Percentiles rank a stretch among this genome's conserved stretches.
These are phyloP conservation scores for Penicillium sclerotiorum DNA, from an alignment of 2,329 filamentous ascomycete species.

Conservation along the genomic window DNA sequence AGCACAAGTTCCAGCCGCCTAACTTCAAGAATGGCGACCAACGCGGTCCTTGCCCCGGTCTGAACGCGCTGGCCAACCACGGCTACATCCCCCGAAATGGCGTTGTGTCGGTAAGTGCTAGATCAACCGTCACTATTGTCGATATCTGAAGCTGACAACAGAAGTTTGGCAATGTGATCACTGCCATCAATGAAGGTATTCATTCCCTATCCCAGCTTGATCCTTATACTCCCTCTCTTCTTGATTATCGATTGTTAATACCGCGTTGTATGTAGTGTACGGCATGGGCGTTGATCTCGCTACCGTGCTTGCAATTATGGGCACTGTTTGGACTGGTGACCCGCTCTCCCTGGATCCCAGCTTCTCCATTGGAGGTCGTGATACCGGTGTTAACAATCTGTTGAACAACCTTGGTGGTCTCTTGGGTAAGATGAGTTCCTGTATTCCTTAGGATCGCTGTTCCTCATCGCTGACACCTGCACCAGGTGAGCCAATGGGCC, in stretches of 20 bases:
- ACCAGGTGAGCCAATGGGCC: constrained; percentile 48
- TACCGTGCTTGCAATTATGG: constrained; percentile 48
- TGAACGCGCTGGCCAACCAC: constrained; percentile 50
- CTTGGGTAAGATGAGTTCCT: constrained; percentile 35
- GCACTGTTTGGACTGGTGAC: constrained; percentile 54
- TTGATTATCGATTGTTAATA: no score
- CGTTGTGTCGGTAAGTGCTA: constrained; percentile 36
- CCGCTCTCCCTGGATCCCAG: constrained; percentile 53
- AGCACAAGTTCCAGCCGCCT: constrained; percentile 39
- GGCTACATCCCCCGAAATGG: constrained; percentile 47
- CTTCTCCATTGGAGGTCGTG: constrained; percentile 57
- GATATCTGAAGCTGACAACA: constrained; percentile 7
- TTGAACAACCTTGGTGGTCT: constrained; percentile 49
- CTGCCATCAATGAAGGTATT: constrained; percentile 38
- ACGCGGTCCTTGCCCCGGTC: constrained; percentile 45
- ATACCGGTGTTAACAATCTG: constrained; percentile 42
- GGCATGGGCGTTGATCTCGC: constrained; percentile 53
- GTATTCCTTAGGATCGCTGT: background rate
- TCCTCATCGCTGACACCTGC: background rate
- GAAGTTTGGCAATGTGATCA: constrained; percentile 37
- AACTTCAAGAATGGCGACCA: constrained; percentile 38
- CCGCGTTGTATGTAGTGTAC: constrained; percentile 42
- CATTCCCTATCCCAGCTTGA: background rate
- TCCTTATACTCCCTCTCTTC: no score
- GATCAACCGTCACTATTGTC: background rate